These are phyloP conservation scores for Picochlorum sp. DNA, from an alignment of 139 green algal genomes.

Conservation along the genomic window DNA sequence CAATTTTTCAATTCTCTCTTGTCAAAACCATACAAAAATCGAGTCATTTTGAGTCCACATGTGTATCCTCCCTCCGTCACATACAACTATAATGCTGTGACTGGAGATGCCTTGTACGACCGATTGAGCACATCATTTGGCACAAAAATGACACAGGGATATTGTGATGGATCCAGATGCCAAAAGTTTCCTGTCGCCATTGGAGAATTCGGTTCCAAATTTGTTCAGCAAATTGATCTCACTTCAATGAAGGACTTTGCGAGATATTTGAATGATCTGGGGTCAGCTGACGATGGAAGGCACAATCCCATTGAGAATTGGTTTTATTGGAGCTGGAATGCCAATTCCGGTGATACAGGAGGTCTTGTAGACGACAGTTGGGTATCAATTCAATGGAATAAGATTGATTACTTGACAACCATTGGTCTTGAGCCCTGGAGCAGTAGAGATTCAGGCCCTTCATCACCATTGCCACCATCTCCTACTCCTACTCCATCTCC, in stretches of 20 bases:
- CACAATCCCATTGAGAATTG: neutral
- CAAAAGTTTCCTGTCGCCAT: conserved; percentile 33
- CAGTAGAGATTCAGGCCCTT: neutral
- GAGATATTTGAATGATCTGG: neutral
- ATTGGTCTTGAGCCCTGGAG: conserved; percentile 2
- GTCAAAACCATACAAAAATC: conserved; percentile 29
- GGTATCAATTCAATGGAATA: conserved; percentile 3
- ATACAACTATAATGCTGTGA: neutral
- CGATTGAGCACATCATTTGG: conserved; percentile 23
- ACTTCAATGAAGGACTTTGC: conserved; percentile 23
- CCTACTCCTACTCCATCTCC: neutral
- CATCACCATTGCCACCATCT: neutral
- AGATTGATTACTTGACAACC: conserved; percentile 11
- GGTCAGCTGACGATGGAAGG: conserved; percentile 1
- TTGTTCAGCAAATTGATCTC: conserved; percentile 17
- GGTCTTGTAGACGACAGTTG: conserved; percentile 13
- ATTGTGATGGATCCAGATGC: conserved; percentile 7
- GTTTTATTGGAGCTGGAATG: conserved; percentile 19
- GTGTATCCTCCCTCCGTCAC: conserved; percentile 1
- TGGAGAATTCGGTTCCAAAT: conserved; percentile 33
- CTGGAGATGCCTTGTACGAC: conserved; percentile 13
- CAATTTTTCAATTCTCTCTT: conserved; percentile 37
- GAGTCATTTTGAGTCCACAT: conserved; percentile 4
- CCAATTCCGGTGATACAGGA: conserved; percentile 12
- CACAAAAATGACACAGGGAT: conserved; percentile 18